Conservation (phyloP, 2,329 filamentous ascomycete species). For the Ophiostoma sp. region DNA sequence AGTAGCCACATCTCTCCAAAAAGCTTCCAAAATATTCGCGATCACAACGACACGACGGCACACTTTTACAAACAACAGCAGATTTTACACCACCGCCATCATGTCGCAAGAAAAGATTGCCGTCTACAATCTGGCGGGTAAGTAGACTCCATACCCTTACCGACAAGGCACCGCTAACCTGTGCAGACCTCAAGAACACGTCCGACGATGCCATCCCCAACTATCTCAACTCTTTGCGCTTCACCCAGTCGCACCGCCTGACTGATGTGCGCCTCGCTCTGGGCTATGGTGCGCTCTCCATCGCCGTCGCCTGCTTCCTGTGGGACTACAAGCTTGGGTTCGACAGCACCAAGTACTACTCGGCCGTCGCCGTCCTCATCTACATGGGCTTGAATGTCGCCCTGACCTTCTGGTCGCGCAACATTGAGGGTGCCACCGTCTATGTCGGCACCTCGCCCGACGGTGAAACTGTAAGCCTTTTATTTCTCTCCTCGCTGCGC, state of each 20-base stretch:
- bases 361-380: slow-evolving; percentile 71
- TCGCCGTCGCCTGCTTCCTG: slow-evolving; percentile 80
- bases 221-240: slow-evolving; percentile 86
- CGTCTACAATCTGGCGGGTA: slow-evolving; percentile 68
- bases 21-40: not conserved
- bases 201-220: slow-evolving; percentile 92
- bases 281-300: slow-evolving; percentile 77
- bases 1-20: slow-evolving; percentile 28
- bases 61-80: not conserved
- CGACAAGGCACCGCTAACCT: not conserved
- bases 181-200: slow-evolving; percentile 88
- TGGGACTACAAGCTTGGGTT: slow-evolving; percentile 93
- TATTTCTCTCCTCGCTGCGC: not conserved
- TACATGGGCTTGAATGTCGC: slow-evolving; percentile 79
- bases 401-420: slow-evolving; percentile 82
- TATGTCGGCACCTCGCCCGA: slow-evolving; percentile 71
- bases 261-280: slow-evolving; percentile 80
- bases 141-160: not conserved
- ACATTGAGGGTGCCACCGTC: slow-evolving; percentile 76
- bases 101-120: slow-evolving; percentile 61
- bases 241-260: slow-evolving; percentile 77
- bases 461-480: slow-evolving; percentile 44
- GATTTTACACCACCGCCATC: slow-evolving; percentile 21
- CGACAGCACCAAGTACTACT: slow-evolving; percentile 79
- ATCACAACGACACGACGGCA: not conserved